Conservation (phyloP, 495 filamentous ascomycete genomes). For the Parathielavia hyrcaniae region DNA sequence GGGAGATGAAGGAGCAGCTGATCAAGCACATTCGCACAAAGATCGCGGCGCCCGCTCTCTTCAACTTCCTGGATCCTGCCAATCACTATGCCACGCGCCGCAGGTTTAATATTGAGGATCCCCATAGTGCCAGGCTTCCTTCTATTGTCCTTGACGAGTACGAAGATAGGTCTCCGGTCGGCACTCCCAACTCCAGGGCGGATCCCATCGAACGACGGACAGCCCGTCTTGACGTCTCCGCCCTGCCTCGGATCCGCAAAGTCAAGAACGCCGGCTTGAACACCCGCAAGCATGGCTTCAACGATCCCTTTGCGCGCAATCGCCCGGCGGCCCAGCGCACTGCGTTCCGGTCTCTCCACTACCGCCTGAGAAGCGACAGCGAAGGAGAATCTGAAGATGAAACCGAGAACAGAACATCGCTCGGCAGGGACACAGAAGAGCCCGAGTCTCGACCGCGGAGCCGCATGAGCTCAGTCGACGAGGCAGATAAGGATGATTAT, state of each 20-base stretch:
- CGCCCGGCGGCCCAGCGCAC: constrained; percentile 43
- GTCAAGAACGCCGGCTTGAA: constrained; percentile 50
- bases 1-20: constrained; percentile 78
- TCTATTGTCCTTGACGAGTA: constrained; percentile 43
- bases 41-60: constrained; percentile 73
- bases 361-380: constrained; percentile 49
- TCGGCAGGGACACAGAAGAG: constrained; percentile 70
- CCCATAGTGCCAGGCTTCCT: constrained; percentile 44
- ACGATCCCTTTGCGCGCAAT: constrained; percentile 70
- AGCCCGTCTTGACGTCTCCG: constrained; percentile 52
- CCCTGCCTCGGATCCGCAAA: constrained; percentile 68
- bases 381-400: constrained; percentile 53
- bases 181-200: constrained; percentile 63
- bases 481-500: constrained; percentile 59
- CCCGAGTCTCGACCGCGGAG: constrained; percentile 75
- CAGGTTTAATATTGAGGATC: constrained; percentile 68
- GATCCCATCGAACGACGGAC: constrained; percentile 48
- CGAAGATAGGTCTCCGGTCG: constrained; percentile 52
- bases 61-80: constrained; percentile 75
- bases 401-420: constrained; percentile 43
- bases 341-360: constrained; percentile 48
- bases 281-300: constrained; percentile 60
- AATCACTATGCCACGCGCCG: constrained; percentile 69
- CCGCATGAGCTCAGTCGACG: constrained; percentile 64
- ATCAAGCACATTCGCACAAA: constrained; percentile 79